Percentiles rank a stretch among this genome's conserved stretches.
Conservation (phyloP, 2,329 filamentous ascomycete species). For the Colletotrichum sp. region DNA sequence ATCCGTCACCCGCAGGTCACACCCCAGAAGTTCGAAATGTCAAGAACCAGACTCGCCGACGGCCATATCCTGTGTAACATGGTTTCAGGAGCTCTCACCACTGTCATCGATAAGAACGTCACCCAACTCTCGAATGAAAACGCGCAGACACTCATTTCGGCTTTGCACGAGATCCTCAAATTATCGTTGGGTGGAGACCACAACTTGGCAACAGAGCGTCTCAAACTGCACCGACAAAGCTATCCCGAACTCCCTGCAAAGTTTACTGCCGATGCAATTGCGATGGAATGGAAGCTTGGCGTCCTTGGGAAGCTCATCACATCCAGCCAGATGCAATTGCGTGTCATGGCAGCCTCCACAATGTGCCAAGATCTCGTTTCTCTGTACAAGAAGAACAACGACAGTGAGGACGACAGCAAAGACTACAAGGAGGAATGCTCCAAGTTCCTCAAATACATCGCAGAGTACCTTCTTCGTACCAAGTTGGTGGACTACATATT, state of each 20-base stretch:
- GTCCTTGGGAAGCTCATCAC: slow-evolving; percentile 75
- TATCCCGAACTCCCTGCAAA: slow-evolving; percentile 42
- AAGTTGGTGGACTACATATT: slow-evolving; percentile 86
- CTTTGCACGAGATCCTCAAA: slow-evolving; percentile 50
- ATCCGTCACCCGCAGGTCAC: slow-evolving; percentile 2
- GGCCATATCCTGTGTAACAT: slow-evolving; percentile 49
- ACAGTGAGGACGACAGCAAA: slow-evolving; percentile 42
- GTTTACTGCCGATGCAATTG: slow-evolving; percentile 54
- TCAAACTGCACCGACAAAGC: slow-evolving; percentile 34
- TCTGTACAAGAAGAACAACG: slow-evolving; percentile 66
- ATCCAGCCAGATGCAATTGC: slow-evolving; percentile 89
- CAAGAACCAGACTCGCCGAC: slow-evolving; percentile 38
- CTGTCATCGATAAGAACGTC: slow-evolving; percentile 60
- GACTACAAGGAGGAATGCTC: background rate
- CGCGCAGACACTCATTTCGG: slow-evolving; percentile 40
- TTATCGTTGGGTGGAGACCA: slow-evolving; percentile 42
- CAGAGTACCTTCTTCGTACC: slow-evolving; percentile 71
- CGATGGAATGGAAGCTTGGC: slow-evolving; percentile 72
- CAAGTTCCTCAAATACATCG: slow-evolving; percentile 68
- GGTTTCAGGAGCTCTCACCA: slow-evolving; percentile 46
- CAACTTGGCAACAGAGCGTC: slow-evolving; percentile 35
- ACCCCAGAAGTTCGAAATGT: slow-evolving; percentile 25
- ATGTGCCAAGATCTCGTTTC: slow-evolving; percentile 75
- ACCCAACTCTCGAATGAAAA: slow-evolving; percentile 55
- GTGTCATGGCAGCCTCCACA: slow-evolving; percentile 76